These are phyloP conservation scores for Backusella tarrabulga DNA, from an alignment of 192 early-diverging fungal genomes.

Conservation along the genomic window DNA sequence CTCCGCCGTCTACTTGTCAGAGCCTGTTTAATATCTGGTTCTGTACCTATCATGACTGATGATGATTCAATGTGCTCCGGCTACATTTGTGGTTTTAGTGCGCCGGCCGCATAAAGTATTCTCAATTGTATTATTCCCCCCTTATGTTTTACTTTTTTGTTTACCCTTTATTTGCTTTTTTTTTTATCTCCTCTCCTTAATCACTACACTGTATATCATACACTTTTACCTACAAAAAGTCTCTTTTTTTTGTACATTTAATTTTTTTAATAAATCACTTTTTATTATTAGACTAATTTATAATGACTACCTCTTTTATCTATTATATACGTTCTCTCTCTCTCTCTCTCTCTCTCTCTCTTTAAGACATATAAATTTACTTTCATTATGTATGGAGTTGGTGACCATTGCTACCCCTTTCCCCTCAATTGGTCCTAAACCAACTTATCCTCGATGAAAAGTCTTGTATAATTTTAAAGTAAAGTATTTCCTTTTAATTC, in stretches of 20 bases:
- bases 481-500: no score
- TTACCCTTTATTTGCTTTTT: neutral
- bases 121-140: slow-evolving; percentile 16
- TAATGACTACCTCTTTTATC: neutral
- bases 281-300: neutral
- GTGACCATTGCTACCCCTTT: no score
- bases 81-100: slow-evolving; percentile 29
- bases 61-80: slow-evolving; percentile 17
- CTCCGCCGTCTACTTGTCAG: slow-evolving; percentile 26
- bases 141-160: neutral
- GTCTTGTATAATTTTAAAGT: no score
- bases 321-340: neutral
- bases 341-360: neutral
- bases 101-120: slow-evolving; percentile 34
- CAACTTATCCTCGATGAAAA: no score
- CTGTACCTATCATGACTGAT: neutral
- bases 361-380: neutral
- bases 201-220: neutral
- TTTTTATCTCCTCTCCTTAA: no score
- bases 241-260: neutral
- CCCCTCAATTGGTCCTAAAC: no score
- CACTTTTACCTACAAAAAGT: neutral
- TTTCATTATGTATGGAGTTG: neutral
- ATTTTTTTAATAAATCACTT: neutral
- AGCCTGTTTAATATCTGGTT: slow-evolving; percentile 25